These are phyloP conservation scores for Carallia pectinifolia DNA, from an alignment of 345 rosid genomes.

Conservation along the genomic window DNA sequence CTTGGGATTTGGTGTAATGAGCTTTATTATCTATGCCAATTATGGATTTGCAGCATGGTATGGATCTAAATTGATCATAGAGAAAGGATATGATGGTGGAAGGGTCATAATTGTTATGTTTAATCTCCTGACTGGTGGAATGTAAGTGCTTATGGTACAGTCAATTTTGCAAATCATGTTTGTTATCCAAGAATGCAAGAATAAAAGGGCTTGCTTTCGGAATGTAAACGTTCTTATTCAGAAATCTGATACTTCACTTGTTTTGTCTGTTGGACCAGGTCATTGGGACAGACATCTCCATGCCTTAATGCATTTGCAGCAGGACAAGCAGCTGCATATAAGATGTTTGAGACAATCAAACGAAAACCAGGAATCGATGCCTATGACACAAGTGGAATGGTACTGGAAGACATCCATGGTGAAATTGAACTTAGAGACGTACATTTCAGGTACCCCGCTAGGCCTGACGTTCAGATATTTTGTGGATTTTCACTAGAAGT, in stretches of 20 bases:
- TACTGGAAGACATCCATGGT: conserved; percentile 46
- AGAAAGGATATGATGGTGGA: conserved; percentile 74
- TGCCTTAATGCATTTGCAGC: conserved; percentile 60
- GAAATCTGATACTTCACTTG: neutral
- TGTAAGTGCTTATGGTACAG: conserved; percentile 39
- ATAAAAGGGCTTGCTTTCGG: neutral
- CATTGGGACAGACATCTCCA: conserved; percentile 68
- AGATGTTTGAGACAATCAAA: conserved; percentile 69
- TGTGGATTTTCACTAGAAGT: conserved; percentile 55
- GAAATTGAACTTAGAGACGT: conserved; percentile 61
- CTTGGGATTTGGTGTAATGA: conserved; percentile 53
- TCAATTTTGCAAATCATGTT: neutral
- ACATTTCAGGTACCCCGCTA: conserved; percentile 63
- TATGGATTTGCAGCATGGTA: conserved; percentile 75
- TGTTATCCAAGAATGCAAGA: neutral
- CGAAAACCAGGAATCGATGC: conserved; percentile 55
- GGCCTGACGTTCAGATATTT: conserved; percentile 65
- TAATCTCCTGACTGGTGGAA: conserved; percentile 69
- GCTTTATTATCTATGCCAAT: conserved; percentile 41
- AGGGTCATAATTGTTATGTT: conserved; percentile 62
- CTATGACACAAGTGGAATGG: conserved; percentile 42
- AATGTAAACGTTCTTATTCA: neutral
- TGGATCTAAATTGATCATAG: conserved; percentile 60
- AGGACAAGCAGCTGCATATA: conserved; percentile 67
- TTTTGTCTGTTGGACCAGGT: conserved; percentile 30